Base-by-base conservation (phyloP, 306 rosid species). In the Glycine tomentella region DNA sequence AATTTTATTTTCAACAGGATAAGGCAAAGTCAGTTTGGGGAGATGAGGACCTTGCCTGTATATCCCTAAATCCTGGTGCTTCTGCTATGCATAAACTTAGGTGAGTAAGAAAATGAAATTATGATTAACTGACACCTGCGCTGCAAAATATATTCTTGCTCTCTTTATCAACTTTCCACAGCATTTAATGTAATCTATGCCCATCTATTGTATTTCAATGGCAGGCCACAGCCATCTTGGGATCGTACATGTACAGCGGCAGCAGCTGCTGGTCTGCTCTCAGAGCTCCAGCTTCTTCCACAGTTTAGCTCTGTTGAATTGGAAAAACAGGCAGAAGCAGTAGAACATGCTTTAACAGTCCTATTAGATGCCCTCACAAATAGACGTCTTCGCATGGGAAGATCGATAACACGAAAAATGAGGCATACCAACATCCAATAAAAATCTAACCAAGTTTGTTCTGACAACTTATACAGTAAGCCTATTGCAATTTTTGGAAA, bases 201-300 rank as follows among this genome's bases (percentile, higher is more conserved):
- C 50, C 33, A 58, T 81, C 58, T 72, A 36, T 81, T 81, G 57
- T 33, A 34, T 52, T 71, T 75, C 82, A 15, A 78, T 25, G 56
- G 72, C 87, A 95, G 99, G 87, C 97, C 99, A 74, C 97, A 95
- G 72, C 99, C 99, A 52, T 91, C 97, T 51, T 91, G 97, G 99
- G 99, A 95, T 58, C 97, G 97, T 3, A 95, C 99, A 13, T 95
- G 97, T 72, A 95, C 99, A 0, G 97, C 97, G 0, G 97, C 94
- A 9, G 99, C 99, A 0, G 99, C 94, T 0, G 86, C 82, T 34
- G 90, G 92, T 80, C 87, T 93, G 69, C 95, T 95, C 79, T 88
- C 83, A 8, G 99, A 92, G 88, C 89, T 95, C 74, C 92, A 95
- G 63, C 80, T 80, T 65, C 88, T 93, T 87, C 89, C 92, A 3